These are phyloP conservation scores for Claviceps quebecensis DNA, from an alignment of 2,329 filamentous ascomycete genomes.

Conservation along the genomic window DNA sequence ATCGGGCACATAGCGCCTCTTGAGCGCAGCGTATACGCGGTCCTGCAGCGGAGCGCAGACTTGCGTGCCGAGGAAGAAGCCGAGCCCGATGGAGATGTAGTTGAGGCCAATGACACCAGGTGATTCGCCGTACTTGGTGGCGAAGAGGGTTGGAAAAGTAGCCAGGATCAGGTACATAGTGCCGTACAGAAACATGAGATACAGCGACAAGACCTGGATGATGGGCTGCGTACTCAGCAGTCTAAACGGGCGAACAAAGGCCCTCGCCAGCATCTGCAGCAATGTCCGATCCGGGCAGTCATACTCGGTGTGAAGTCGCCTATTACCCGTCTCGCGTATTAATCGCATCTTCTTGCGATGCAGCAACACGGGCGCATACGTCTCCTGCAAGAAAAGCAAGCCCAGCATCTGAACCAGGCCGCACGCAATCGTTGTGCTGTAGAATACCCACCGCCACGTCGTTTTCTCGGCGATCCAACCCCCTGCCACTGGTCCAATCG, in stretches of 20 bases:
- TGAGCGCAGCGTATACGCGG: conserved; percentile 28
- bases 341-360: conserved; percentile 6
- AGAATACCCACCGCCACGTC: conserved; percentile 64
- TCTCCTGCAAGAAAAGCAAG: conserved; percentile 47
- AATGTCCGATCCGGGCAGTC: neutral
- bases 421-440: conserved; percentile 47
- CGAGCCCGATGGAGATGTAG: conserved; percentile 17
- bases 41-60: conserved; percentile 24
- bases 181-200: conserved; percentile 51
- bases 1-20: neutral
- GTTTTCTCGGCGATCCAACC: conserved; percentile 30
- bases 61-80: conserved; percentile 19
- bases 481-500: conserved; percentile 32
- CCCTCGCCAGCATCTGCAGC: conserved; percentile 16
- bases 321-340: neutral
- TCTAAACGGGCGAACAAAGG: conserved; percentile 48
- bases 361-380: conserved; percentile 23
- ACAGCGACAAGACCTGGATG: conserved; percentile 45
- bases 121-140: conserved; percentile 17
- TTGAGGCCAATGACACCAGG: conserved; percentile 27
- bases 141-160: conserved; percentile 40
- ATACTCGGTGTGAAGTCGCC: too few relatives aligned
- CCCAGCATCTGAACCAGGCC: conserved; percentile 45
- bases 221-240: conserved; percentile 49
- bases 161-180: conserved; percentile 42